These are phyloP conservation scores for Bruguiera sexangula DNA, from an alignment of 345 rosid species.

Conservation along the genomic window DNA sequence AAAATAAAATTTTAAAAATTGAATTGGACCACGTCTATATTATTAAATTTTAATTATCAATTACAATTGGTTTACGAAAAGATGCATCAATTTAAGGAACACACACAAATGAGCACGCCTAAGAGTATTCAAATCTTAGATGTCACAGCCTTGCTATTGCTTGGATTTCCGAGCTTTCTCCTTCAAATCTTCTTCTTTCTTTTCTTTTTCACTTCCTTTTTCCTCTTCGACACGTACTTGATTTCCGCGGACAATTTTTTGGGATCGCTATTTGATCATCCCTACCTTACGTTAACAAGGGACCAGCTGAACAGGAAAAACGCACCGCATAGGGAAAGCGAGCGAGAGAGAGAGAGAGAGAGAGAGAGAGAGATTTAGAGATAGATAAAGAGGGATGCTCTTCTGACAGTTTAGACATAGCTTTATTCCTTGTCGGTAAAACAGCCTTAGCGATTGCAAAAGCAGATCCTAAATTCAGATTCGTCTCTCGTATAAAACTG, in stretches of 20 bases:
- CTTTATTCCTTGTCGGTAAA: conserved; percentile 44
- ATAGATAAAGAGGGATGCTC: conserved; percentile 19
- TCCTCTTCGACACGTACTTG: neutral
- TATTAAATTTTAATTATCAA: no score
- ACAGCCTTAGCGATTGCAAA: conserved; percentile 40
- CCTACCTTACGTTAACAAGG: neutral
- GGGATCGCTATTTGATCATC: conserved; percentile 24
- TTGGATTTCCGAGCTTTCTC: conserved; percentile 27
- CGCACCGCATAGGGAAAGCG: neutral
- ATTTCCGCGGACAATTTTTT: neutral
- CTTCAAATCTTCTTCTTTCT: conserved; percentile 8
- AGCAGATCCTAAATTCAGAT: conserved; percentile 41
- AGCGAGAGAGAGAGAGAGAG: conserved; percentile 10
- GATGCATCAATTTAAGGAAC: neutral
- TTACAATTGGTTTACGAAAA: neutral
- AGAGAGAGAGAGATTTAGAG: neutral
- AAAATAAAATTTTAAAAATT: no score
- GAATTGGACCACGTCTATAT: no score
- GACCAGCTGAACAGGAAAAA: conserved; percentile 31
- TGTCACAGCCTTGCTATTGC: conserved; percentile 6
- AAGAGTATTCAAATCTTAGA: no score
- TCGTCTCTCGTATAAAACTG: conserved; percentile 23
- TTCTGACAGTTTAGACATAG: conserved; percentile 23
- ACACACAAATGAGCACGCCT: neutral
- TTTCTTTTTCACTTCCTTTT: neutral